Percentiles rank a stretch among this genome's conserved stretches.
Conservation (phyloP, 2,329 filamentous ascomycete genomes). For the Cercospora sp. region DNA sequence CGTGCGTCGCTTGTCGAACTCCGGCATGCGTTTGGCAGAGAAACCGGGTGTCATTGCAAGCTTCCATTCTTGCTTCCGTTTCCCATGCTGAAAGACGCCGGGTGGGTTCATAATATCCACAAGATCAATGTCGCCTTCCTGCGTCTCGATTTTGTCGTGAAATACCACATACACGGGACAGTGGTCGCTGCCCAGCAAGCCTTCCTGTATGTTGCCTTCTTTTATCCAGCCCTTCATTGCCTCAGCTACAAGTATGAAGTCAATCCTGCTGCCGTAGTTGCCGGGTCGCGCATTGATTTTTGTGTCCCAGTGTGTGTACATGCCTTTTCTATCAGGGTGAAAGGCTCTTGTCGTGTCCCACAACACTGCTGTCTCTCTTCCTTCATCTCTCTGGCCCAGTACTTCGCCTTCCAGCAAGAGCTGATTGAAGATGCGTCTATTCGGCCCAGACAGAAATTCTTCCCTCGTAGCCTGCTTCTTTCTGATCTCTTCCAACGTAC, state of each 20-base stretch:
- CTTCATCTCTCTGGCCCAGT: slow-evolving; percentile 64
- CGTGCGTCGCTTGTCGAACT: slow-evolving; percentile 79
- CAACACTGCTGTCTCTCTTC: slow-evolving; percentile 68
- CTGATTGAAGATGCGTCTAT: slow-evolving; percentile 80
- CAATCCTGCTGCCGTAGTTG: slow-evolving; percentile 89
- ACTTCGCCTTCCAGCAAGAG: slow-evolving; percentile 74
- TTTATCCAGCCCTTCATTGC: slow-evolving; percentile 78
- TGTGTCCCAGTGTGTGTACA: slow-evolving; percentile 98
- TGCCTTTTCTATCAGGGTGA: slow-evolving; percentile 75
- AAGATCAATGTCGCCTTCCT: slow-evolving; percentile 53
- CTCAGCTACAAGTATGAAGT: slow-evolving; percentile 84
- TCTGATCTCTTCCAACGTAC: slow-evolving; percentile 67
- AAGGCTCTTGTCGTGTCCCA: slow-evolving; percentile 83
- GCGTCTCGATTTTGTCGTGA: slow-evolving; percentile 58
- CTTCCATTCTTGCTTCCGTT: slow-evolving; percentile 66
- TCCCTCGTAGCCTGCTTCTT: slow-evolving; percentile 68
- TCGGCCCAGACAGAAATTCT: slow-evolving; percentile 70
- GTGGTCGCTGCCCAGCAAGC: slow-evolving; percentile 90
- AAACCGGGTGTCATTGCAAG: slow-evolving; percentile 67
- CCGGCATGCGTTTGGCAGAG: slow-evolving; percentile 80
- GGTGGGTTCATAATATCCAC: slow-evolving; percentile 75
- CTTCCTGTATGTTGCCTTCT: slow-evolving; percentile 85
- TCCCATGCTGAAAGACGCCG: slow-evolving; percentile 68
- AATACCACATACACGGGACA: slow-evolving; percentile 85
- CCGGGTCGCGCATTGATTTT: slow-evolving; percentile 93